These are phyloP conservation scores for Hypomontagnella monticulosa DNA, from an alignment of 495 filamentous ascomycete genomes.

Conservation along the genomic window DNA sequence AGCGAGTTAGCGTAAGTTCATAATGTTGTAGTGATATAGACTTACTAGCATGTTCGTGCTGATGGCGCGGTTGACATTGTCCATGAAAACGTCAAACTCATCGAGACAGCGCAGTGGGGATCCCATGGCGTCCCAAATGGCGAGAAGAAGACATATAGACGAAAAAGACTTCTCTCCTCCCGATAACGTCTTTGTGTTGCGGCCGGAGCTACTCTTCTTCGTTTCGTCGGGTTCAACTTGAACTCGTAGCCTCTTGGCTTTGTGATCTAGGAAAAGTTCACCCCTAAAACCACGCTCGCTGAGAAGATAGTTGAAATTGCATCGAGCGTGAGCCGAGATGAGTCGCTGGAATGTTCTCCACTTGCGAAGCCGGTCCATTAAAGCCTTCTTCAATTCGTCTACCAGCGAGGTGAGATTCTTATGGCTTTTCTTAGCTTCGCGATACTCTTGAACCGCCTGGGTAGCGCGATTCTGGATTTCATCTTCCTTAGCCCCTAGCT, in stretches of 20 bases:
- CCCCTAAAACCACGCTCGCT: conserved; percentile 90
- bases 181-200: conserved; percentile 89
- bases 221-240: conserved; percentile 86
- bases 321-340: conserved; percentile 84
- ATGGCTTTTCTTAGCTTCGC: conserved; percentile 51
- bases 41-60: conserved; percentile 94
- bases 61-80: conserved; percentile 91
- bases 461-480: conserved; percentile 63
- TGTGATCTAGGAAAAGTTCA: conserved; percentile 79
- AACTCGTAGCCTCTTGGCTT: conserved; percentile 75
- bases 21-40: conserved; percentile 6
- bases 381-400: conserved; percentile 68
- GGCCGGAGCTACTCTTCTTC: conserved; percentile 67
- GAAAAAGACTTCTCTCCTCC: conserved; percentile 98
- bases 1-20: conserved; percentile 19
- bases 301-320: conserved; percentile 87
- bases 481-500: conserved; percentile 69
- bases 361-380: conserved; percentile 74
- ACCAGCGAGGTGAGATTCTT: conserved; percentile 61
- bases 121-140: conserved; percentile 98
- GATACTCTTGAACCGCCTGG: conserved; percentile 49
- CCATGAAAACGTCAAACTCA: conserved; percentile 99
- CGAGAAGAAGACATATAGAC: conserved; percentile 89
- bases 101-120: conserved; percentile 93
- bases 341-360: conserved; percentile 83